Conservation (phyloP, 2,329 filamentous ascomycete species). For the Sclerotinia spermophila region DNA sequence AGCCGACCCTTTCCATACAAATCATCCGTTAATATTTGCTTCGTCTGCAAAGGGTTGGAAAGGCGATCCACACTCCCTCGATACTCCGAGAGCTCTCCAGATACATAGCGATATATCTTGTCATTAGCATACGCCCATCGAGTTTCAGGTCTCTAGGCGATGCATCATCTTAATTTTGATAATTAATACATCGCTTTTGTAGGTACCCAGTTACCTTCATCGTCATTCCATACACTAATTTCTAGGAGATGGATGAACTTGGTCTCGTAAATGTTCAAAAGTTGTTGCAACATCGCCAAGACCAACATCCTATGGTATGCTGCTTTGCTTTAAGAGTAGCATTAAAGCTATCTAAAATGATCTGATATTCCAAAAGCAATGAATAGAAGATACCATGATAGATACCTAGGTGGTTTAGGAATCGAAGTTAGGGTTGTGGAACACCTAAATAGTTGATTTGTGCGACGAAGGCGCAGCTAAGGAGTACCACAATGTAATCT, state of each 20-base stretch:
- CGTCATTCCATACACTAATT: not conserved
- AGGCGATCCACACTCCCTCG: not conserved
- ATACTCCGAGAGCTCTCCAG: not conserved
- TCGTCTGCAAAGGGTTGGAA: not conserved
- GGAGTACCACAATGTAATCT: no score
- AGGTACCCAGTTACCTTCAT: not conserved
- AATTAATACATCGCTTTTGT: not conserved
- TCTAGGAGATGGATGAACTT: not conserved
- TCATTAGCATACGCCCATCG: not conserved
- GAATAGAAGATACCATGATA: not conserved
- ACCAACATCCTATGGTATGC: not conserved
- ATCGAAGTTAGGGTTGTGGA: not conserved
- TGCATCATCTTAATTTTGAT: not conserved
- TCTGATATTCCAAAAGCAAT: not conserved
- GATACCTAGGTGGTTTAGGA: not conserved
- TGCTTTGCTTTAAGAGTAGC: not conserved
- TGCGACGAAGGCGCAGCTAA: no score
- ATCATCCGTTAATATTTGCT: no score
- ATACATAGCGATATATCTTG: not conserved
- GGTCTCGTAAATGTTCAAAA: not conserved
- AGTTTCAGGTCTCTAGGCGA: not conserved
- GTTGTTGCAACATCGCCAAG: not conserved
- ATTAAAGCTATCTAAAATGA: not conserved
- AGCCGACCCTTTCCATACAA: not conserved
- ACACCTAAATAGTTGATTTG: no score